Evolutionary conservation across 495 filamentous ascomycete genomes (phyloP).

Genomic region (Aspergillus olivimuriae): DNA sequence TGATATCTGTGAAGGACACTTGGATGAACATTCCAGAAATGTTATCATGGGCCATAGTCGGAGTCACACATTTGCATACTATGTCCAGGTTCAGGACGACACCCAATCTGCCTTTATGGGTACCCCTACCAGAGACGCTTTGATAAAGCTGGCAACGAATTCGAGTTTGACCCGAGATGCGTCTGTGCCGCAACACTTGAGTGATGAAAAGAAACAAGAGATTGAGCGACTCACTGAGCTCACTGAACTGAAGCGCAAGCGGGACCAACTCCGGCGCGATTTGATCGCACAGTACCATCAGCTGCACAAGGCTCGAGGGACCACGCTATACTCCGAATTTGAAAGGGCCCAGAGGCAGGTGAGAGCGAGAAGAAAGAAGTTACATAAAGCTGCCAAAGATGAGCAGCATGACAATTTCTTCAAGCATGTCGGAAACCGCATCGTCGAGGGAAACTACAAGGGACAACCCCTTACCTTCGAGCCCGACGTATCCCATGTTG

Average conservation of each 20-base stretch:
- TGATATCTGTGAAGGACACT: conserved; percentile 13
- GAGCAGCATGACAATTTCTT: conserved; percentile 9
- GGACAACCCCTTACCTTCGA: conserved; percentile 11
- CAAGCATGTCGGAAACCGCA: conserved; percentile 13
- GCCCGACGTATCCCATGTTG: conserved; percentile 5
- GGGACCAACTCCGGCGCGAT: conserved; percentile 2
- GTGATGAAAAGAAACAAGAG: conserved; percentile 3
- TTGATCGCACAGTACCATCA: conserved; percentile 10
- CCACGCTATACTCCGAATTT: conserved; percentile 6
- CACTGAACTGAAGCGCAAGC: conserved; percentile 4
- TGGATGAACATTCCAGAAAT: conserved; percentile 19
- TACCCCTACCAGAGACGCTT: conserved; percentile 16
- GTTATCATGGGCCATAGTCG: conserved; percentile 16
- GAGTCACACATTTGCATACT: conserved; percentile 16
- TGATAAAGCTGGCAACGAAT: conserved; percentile 12
- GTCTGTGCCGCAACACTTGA: conserved; percentile 12
- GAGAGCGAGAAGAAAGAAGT: conserved; percentile 8
- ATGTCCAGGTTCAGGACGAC: conserved; percentile 15
- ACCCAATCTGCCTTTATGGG: conserved; percentile 21
- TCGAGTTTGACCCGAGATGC: conserved; percentile 13
- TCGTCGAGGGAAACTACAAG: conserved; percentile 14
- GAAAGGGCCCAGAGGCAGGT: conserved; percentile 8
- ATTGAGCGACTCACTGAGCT: conserved; percentile 10
- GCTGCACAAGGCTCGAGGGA: conserved; percentile 7
- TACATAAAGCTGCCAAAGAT: conserved; percentile 7